These are phyloP conservation scores for Wickerhamiella kurtzmanii DNA, from an alignment of 805 yeast species.

Conservation along the genomic window DNA sequence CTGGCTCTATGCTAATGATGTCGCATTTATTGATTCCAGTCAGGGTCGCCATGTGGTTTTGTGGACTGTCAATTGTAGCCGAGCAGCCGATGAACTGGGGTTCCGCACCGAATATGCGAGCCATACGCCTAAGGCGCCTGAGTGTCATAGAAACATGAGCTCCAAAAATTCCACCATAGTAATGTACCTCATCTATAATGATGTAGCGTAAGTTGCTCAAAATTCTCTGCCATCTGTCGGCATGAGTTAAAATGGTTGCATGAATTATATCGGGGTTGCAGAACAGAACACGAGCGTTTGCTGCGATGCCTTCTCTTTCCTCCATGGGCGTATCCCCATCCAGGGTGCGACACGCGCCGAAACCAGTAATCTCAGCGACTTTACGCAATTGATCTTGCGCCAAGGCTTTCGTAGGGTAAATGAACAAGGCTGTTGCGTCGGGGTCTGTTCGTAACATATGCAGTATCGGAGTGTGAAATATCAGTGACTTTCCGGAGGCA, in stretches of 20 bases:
- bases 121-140: slow-evolving; percentile 61
- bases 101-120: slow-evolving; percentile 40
- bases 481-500: slow-evolving; percentile 88
- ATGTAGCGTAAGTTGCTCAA: slow-evolving; percentile 52
- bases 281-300: slow-evolving; percentile 63
- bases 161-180: slow-evolving; percentile 83
- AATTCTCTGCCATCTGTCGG: slow-evolving; percentile 60
- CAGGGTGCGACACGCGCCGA: slow-evolving; percentile 56
- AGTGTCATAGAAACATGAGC: slow-evolving; percentile 78
- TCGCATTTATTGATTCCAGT: slow-evolving; percentile 40
- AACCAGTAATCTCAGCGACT: slow-evolving; percentile 39
- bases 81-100: slow-evolving; percentile 73
- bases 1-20: slow-evolving; percentile 14
- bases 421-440: slow-evolving; percentile 59
- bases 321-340: slow-evolving; percentile 82
- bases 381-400: slow-evolving; percentile 92
- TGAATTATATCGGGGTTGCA: slow-evolving; percentile 95
- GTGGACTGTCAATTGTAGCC: slow-evolving; percentile 76
- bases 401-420: slow-evolving; percentile 93
- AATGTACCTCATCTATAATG: slow-evolving; percentile 75
- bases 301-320: slow-evolving; percentile 40
- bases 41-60: slow-evolving; percentile 52
- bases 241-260: slow-evolving; percentile 67
- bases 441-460: slow-evolving; percentile 28
- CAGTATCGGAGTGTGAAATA: slow-evolving; percentile 79